Evolutionary conservation across 805 yeast genomes (phyloP), one percentile per base, ranked within the genome.

Genomic region (Hanseniaspora vineae): DNA sequence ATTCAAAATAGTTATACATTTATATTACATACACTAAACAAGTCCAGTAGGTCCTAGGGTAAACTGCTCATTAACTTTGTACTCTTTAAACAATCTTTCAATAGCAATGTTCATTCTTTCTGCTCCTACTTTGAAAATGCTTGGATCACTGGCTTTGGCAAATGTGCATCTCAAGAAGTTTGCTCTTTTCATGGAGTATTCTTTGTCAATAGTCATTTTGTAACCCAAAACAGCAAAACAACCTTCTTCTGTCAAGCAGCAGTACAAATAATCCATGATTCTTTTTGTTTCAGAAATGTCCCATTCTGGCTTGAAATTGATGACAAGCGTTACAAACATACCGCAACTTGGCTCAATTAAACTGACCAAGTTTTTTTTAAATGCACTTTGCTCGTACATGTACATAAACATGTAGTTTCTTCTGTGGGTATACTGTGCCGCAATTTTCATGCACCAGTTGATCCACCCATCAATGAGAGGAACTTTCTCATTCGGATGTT

Each of bases 151-250:
- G 17, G 77, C 76, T 44, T 75, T 75, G 12, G 82, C 79, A 55
- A 76, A 71, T 1, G 86, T 77, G 49, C 78, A 59, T 63, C 88
- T 72, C 39, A 75, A 65, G 54, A 81, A 80, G 52, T 72, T 71
- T 6, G 73, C 73, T 40, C 67, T 63, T 13, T 69, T 69, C 35
- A 58, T 51, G 40, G 78, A 72, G 37, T 61, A 57, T 10, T 58
- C 51, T 37, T 62, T 57, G 49, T 69, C 69, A 35, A 76, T 68
- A 5, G 78, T 72, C 84, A 81, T 77, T 48, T 71, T 75, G 44
- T 72, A 64, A 35, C 85, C 86, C 42, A 70, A 68, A 18, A 81
- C 81, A 23, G 73, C 73, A 6, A 65, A 67, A 20, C 80, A 76
- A 42, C 86, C 87, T 51, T 68, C 65, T 39, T 70, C 65, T 6